These are phyloP conservation scores for Pilasporangium apinafurcum DNA, from an alignment of 352 stramenopile species.

Conservation along the genomic window DNA sequence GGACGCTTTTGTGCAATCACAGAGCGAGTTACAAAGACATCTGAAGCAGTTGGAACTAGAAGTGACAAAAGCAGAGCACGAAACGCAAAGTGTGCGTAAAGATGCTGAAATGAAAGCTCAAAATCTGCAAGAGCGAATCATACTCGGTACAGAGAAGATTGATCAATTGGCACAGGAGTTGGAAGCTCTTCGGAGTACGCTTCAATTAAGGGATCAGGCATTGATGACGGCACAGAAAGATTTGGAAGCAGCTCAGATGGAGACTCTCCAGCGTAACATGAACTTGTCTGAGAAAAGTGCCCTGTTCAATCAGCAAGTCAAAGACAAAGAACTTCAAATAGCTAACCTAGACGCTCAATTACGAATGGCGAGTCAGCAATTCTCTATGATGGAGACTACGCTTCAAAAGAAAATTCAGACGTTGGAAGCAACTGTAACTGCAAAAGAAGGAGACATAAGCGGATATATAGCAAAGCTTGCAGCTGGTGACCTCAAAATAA, in stretches of 20 bases:
- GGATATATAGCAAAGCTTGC: slow-evolving; percentile 9
- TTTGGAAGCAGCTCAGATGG: slow-evolving; percentile 30
- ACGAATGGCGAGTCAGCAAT: slow-evolving; percentile 7
- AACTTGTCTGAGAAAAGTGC: slow-evolving; percentile 26
- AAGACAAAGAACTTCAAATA: slow-evolving; percentile 27
- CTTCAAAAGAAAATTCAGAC: slow-evolving; percentile 10
- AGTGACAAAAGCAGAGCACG: slow-evolving; percentile 35
- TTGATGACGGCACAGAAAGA: slow-evolving; percentile 36
- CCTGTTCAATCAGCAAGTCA: slow-evolving; percentile 25
- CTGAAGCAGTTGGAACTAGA: slow-evolving; percentile 36
- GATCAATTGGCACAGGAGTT: slow-evolving; percentile 37
- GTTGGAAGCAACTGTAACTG: slow-evolving; percentile 12
- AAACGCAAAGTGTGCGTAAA: slow-evolving; percentile 39
- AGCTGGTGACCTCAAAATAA: slow-evolving; percentile 8
- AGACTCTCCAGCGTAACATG: slow-evolving; percentile 30
- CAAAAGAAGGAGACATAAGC: slow-evolving; percentile 7
- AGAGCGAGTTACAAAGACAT: slow-evolving; percentile 25
- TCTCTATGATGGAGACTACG: slow-evolving; percentile 9
- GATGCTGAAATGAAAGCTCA: slow-evolving; percentile 35
- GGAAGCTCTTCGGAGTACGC: slow-evolving; percentile 21
- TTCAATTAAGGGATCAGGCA: slow-evolving; percentile 29
- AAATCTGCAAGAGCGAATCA: slow-evolving; percentile 38
- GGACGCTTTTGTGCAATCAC: slow-evolving; percentile 23
- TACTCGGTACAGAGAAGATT: slow-evolving; percentile 25
- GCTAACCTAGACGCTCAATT: slow-evolving; percentile 25